A percentile compares a stretch with the other conserved stretches of the same genome.
Conservation (phyloP, 2,329 filamentous ascomycete species). For the Cladosporium austrohemisphaericum region DNA sequence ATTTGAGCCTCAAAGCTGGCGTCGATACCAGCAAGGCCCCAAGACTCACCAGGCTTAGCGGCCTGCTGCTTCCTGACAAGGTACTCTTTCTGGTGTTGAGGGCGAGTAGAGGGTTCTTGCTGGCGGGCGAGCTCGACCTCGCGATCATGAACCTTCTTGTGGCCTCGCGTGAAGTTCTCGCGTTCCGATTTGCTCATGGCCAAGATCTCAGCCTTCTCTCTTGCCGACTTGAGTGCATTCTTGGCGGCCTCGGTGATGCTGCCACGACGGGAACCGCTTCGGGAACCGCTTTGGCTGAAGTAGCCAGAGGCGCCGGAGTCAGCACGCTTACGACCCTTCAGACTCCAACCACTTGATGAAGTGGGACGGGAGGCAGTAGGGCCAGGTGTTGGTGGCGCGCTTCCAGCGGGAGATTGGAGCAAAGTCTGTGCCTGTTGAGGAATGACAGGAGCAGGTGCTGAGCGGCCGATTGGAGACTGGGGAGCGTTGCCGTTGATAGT, state of each 20-base stretch:
- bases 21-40: neutral
- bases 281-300: neutral
- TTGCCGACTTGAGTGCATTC: constrained; percentile 12
- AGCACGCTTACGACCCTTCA: constrained; percentile 7
- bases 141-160: constrained; percentile 10
- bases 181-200: constrained; percentile 11
- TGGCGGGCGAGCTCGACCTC: constrained; percentile 12
- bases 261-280: constrained; percentile 10
- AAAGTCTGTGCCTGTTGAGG: neutral
- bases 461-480: neutral
- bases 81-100: constrained; percentile 15
- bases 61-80: constrained; percentile 8
- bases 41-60: neutral
- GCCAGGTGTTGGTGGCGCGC: neutral
- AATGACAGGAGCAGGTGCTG: neutral
- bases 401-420: neutral
- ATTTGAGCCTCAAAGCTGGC: neutral
- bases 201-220: constrained; percentile 4
- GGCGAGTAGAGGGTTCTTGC: neutral
- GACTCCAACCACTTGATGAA: constrained; percentile 4
- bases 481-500: neutral
- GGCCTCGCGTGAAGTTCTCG: constrained; percentile 4
- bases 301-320: neutral
- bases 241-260: constrained; percentile 12
- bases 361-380: neutral